Evolutionary conservation across 2,329 filamentous ascomycete genomes (phyloP).

Genomic region (Botrytis fragariae): DNA sequence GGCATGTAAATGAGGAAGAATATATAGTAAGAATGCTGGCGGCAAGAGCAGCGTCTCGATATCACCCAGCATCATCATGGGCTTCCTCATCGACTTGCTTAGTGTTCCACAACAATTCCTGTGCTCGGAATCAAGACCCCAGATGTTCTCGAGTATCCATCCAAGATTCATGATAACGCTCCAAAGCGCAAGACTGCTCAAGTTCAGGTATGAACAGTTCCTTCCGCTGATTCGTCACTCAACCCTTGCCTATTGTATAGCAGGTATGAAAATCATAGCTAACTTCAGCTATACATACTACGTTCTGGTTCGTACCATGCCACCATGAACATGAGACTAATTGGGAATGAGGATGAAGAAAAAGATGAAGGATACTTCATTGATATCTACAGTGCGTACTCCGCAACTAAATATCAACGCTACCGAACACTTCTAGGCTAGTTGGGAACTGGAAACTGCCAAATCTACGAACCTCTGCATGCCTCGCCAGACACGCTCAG

Average conservation of each 20-base stretch:
- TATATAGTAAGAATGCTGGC: not conserved
- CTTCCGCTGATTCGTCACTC: not conserved
- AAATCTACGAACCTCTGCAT: not conserved
- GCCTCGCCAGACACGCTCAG: not conserved
- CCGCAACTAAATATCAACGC: not conserved
- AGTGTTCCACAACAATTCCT: not conserved
- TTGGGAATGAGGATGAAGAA: not conserved
- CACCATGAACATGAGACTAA: not conserved
- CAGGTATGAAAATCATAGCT: not conserved
- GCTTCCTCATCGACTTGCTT: not conserved
- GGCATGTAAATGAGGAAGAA: not conserved
- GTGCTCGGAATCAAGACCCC: not conserved
- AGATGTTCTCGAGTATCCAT: not conserved
- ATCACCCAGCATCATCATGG: not conserved
- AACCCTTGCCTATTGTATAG: not conserved
- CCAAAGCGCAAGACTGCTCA: not conserved
- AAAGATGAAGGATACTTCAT: not conserved
- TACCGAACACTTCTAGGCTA: not conserved
- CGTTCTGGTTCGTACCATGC: not conserved
- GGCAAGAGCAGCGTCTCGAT: not conserved
- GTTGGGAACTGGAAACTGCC: not conserved
- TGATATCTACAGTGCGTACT: not conserved
- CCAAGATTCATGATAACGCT: not conserved
- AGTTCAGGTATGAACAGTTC: not conserved
- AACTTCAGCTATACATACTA: not conserved